A percentile compares a stretch with the other conserved stretches of the same genome.
These are phyloP conservation scores for Panicum hallii DNA, from an alignment of 202 grass and related monocot species.

Conservation along the genomic window DNA sequence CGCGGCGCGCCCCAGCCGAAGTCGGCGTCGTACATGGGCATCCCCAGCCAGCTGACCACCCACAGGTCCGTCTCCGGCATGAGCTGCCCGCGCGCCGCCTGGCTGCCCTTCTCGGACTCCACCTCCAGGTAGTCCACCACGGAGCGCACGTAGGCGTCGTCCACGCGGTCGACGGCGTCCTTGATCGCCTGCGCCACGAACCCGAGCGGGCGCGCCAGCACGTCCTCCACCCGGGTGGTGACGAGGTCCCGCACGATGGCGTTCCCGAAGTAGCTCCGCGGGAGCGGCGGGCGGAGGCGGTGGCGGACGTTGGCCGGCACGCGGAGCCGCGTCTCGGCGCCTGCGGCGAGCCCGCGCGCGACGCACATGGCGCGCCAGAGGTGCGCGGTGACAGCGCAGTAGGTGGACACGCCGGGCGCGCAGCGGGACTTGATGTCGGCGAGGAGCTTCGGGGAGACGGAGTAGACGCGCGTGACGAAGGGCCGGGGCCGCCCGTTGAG, in stretches of 20 bases:
- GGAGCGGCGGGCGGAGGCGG: slow-evolving; percentile 43
- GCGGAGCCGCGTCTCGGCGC: slow-evolving; percentile 36
- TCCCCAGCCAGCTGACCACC: slow-evolving; percentile 31
- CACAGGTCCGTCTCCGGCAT: slow-evolving; percentile 1
- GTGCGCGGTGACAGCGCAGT: slow-evolving; percentile 49
- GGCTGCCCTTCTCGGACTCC: slow-evolving; percentile 16
- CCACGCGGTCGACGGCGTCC: slow-evolving; percentile 37
- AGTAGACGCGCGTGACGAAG: slow-evolving; percentile 26
- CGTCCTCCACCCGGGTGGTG: slow-evolving; percentile 39
- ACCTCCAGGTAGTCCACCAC: slow-evolving; percentile 47
- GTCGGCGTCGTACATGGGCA: slow-evolving; percentile 33
- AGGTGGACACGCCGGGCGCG: slow-evolving; percentile 43
- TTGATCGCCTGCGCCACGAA: slow-evolving; percentile 40
- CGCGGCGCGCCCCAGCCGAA: slow-evolving; percentile 15
- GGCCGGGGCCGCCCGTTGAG: slow-evolving; percentile 18
- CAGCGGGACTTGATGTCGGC: slow-evolving; percentile 34
- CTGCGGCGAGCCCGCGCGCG: slow-evolving; percentile 39
- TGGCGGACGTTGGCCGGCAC: slow-evolving; percentile 48
- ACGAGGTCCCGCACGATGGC: slow-evolving; percentile 42
- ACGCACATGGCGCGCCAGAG: slow-evolving; percentile 55
- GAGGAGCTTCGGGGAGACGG: slow-evolving; percentile 34
- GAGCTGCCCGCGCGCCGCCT: slow-evolving; percentile 22
- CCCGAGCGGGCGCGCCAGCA: slow-evolving; percentile 30
- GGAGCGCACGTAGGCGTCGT: slow-evolving; percentile 42
- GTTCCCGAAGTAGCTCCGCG: slow-evolving; percentile 47